Base-by-base conservation (phyloP, 164 flowering plant species). In the Euptelea pleiosperma region DNA sequence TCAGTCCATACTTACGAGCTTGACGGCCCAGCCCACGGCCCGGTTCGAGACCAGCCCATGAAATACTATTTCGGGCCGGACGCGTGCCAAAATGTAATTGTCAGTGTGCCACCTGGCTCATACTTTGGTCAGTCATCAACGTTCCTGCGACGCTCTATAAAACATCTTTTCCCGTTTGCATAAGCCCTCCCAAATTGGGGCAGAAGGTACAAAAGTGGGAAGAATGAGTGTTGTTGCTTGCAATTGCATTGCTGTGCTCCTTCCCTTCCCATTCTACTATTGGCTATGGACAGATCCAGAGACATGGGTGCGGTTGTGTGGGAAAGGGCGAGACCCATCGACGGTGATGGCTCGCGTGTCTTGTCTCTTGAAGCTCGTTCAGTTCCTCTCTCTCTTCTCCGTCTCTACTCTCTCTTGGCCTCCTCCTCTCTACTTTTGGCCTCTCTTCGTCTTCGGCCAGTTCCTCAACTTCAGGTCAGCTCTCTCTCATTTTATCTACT, bases 231-330 rank as follows among this genome's bases (percentile, higher is more conserved):
- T 83, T 4, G 9, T 69, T 61, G 83, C 82, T n/a, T n/a, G n/a
- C n/a, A n/a, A n/a, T 10, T 80, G 72, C 26, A 51, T 84, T 0
- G 86, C 78, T 0, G 73, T 82, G 62, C 15, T 86, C 4, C 49
- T 72, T 10, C 96, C 96, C 2, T 89, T 86, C 68, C 82, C 89
- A 46, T 89, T 72, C 72, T 89, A 89, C 84, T 84, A 81, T 67
- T 74, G 70, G 48, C 69, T 86, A 16, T 89, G 96, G 96, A 82
- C 67, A 3, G 24, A 51, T 15, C 93, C 96, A 2, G 89, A 82
- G 42, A 21, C 67, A 66, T 89, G 96, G 96, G 87, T 82, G n/a
- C 58, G 86, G 63, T 67, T 84, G 6, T 89, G 96, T 33, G 91
- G 91, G 9, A 71, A 61, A 57, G 76, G 62, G 7, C 63, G 73